phyloP scores from a whole-genome alignment of 352 stramenopile genomes.

The Pythium insidiosum region DNA sequence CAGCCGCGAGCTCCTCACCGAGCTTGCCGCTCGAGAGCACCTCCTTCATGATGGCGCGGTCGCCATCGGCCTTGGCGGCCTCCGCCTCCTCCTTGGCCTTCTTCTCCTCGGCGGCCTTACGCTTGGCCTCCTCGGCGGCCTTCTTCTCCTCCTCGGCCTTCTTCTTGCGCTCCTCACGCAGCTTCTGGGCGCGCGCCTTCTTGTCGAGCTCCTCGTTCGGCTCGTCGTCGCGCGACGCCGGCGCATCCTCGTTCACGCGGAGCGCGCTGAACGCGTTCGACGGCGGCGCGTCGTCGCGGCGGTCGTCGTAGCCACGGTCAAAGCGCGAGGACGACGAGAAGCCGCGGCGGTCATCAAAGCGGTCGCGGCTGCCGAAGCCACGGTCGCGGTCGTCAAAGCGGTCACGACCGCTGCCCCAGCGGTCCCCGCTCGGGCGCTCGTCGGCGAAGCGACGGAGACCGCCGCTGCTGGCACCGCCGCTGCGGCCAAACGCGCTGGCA shows the following conservation, averaged over 20 bases:
- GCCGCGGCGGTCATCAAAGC: too few relatives aligned
- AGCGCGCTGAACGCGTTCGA: slow-evolving; percentile 32
- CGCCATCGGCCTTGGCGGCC: slow-evolving; percentile 32
- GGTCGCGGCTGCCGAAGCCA: too few relatives aligned
- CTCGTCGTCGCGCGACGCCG: slow-evolving; percentile 17
- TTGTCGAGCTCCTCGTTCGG: slow-evolving; percentile 27
- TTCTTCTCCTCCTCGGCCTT: slow-evolving; percentile 78
- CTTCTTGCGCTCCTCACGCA: slow-evolving; percentile 74
- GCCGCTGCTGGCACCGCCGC: slow-evolving; percentile 4
- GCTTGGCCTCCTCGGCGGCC: too few relatives aligned
- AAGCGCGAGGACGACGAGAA: slow-evolving; percentile 12
- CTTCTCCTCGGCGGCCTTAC: slow-evolving; percentile 44
- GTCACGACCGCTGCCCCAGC: slow-evolving; percentile 3
- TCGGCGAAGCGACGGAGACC: slow-evolving; percentile 13
- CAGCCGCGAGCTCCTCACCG: slow-evolving; percentile 43
- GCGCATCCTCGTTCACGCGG: too few relatives aligned
- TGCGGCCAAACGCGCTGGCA: slow-evolving; percentile 30
- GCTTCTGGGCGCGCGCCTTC: slow-evolving; percentile 46
- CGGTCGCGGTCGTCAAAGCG: slow-evolving; percentile 15
- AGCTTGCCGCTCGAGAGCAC: slow-evolving; percentile 57
- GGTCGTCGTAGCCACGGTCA: slow-evolving; percentile 13
- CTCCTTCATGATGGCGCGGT: slow-evolving; percentile 47
- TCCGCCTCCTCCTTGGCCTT: slow-evolving; percentile 64
- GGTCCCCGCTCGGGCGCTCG: slow-evolving; percentile 6
- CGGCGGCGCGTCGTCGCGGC: slow-evolving; percentile 22